Percentiles rank a stretch among this genome's conserved stretches.
These are phyloP conservation scores for Suillus paluster DNA, from an alignment of 768 basidiomycete species.

Conservation along the genomic window DNA sequence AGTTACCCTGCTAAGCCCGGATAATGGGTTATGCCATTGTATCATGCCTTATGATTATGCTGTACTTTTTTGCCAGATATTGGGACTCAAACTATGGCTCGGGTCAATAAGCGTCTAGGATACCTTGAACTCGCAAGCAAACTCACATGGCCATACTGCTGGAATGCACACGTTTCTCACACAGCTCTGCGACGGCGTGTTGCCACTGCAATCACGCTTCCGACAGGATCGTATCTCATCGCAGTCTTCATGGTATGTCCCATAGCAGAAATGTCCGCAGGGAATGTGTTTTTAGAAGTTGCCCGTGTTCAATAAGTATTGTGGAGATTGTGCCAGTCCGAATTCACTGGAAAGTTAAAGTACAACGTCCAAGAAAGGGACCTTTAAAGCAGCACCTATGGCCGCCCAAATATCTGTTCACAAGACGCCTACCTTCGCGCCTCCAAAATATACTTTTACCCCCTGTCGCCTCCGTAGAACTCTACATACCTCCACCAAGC, in stretches of 20 bases:
- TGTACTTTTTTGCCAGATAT: not conserved
- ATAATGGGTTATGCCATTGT: not conserved
- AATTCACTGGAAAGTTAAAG: too few relatives aligned
- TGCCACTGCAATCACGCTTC: too few relatives aligned
- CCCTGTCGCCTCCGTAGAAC: constrained; percentile 61
- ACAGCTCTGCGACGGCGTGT: too few relatives aligned
- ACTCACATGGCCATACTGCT: too few relatives aligned
- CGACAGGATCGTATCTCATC: too few relatives aligned
- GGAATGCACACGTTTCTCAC: too few relatives aligned
- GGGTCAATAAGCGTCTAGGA: not conserved
- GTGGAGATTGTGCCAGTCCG: not conserved
- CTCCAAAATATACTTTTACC: constrained; percentile 69
- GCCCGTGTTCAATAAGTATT: not conserved
- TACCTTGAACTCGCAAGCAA: not conserved
- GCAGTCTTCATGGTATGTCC: not conserved
- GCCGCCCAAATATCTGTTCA: constrained; percentile 23
- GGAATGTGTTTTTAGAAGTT: not conserved
- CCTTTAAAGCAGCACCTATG: constrained; percentile 32
- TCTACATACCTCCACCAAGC: constrained; percentile 66
- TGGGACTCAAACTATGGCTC: not conserved
- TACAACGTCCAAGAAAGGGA: too few relatives aligned
- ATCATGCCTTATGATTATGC: not conserved
- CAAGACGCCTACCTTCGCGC: constrained; percentile 51
- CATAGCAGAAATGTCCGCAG: not conserved
- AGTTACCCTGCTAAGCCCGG: too few relatives aligned